These are phyloP conservation scores for Leccinum barrowsii DNA, from an alignment of 768 basidiomycete genomes.

Conservation along the genomic window DNA sequence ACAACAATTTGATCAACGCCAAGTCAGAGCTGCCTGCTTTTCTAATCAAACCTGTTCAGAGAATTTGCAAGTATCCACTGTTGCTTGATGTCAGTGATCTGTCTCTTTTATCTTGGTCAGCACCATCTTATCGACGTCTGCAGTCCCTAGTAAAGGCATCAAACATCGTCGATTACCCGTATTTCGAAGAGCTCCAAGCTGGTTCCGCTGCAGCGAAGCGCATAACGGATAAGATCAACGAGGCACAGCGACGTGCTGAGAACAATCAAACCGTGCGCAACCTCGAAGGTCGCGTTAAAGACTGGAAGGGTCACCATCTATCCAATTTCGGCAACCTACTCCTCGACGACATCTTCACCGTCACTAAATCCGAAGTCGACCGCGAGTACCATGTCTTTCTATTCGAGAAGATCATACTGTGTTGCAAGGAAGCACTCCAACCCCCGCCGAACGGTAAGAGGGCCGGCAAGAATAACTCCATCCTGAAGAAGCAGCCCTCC, in stretches of 20 bases:
- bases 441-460: constrained; percentile 62
- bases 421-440: constrained; percentile 87
- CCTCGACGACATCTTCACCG: constrained; percentile 92
- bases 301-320: constrained; percentile 98
- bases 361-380: constrained; percentile 94
- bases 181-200: constrained; percentile 76
- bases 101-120: constrained; percentile 8
- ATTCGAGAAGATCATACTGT: constrained; percentile 97
- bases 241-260: constrained; percentile 87
- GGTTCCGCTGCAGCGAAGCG: constrained; percentile 88
- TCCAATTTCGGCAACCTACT: constrained; percentile 92
- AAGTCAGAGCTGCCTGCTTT: constrained; percentile 93
- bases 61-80: constrained; percentile 97
- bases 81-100: constrained; percentile 72
- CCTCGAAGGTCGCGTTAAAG: constrained; percentile 82
- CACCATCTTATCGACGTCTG: constrained; percentile 1
- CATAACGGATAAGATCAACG: constrained; percentile 94
- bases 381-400: constrained; percentile 98
- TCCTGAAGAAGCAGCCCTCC: constrained; percentile 77
- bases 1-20: constrained; percentile 83
- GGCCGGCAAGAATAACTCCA: constrained; percentile 78
- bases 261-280: constrained; percentile 89
- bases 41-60: constrained; percentile 97
- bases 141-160: constrained; percentile 78
- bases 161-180: constrained; percentile 56